Base-by-base conservation (phyloP, 2,329 filamentous ascomycete genomes). In the Curvularia sp. region DNA sequence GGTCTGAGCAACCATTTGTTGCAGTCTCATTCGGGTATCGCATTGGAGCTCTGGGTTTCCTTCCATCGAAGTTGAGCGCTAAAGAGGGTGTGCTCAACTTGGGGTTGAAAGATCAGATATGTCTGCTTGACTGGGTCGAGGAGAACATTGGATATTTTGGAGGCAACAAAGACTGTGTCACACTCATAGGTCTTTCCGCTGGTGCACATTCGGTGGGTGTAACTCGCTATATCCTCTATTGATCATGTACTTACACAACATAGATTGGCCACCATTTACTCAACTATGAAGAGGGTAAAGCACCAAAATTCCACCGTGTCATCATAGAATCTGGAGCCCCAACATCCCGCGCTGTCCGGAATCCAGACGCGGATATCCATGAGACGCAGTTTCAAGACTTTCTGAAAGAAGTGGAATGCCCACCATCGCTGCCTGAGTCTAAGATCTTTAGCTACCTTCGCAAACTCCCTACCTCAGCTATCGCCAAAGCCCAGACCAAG, bases 181-280 rank as follows among this genome's bases (percentile, higher is more conserved):
- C 67, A 10, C 65, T 69, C 1, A 60, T 66, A 36, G 68, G 68
- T 9, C 61, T 67, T 15, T 68, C 65, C n/a, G 67, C 67, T 5
- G 68, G 68, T 25, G 65, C 65, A 18, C 64, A 66, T 18, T 67
- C 66, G 10, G 64, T 66, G 56, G 6, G 56, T 48, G 13, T 9
- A 30, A n/a, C 10, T 3, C 10, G 1, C 25, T 39, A 2, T 28
- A 7, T 4, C 9, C 13, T n/a, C 3, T 15, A 2, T 28, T 9
- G 12, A 6, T 18, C 10, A 0, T 0, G 15, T 3, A 30, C 49
- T 64, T 7, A 62, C 13, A 10, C 1, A 2, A 0, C 5, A 9
- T 2, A 64, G 84, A 84, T 90, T 63, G 89, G 88, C 3, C 89
- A 92, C 67, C 88, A 90, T 64, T 75, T 91, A 15, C 84, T 90